A percentile compares a stretch with the other conserved stretches of the same genome.
Evolutionary conservation across 768 basidiomycete genomes (phyloP).

Genomic region (Mycena crocata): DNA sequence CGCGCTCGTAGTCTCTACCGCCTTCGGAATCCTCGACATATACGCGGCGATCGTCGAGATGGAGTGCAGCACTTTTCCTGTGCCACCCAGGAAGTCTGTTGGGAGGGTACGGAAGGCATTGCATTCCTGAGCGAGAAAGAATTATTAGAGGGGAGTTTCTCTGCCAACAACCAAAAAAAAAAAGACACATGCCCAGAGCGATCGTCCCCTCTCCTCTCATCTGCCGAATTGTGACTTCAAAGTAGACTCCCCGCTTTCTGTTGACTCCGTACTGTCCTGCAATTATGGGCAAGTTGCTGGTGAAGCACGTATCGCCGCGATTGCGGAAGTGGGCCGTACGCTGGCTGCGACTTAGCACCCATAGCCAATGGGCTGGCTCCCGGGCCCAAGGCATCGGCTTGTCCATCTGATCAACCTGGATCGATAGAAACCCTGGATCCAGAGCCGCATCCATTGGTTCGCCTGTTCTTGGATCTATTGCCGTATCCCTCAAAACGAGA

Average conservation of each 20-base stretch:
- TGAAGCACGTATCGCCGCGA: slow-evolving; percentile 27
- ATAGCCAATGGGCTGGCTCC: slow-evolving; percentile 1
- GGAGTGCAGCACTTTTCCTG: slow-evolving; percentile 24
- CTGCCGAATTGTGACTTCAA: slow-evolving; percentile 20
- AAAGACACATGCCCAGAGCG: slow-evolving; percentile 3
- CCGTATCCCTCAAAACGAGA: slow-evolving; percentile 11
- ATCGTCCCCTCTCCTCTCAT: slow-evolving; percentile 1
- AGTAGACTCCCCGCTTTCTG: slow-evolving; percentile 21
- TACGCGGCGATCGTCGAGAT: slow-evolving; percentile 28
- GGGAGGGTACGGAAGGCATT: slow-evolving; percentile 31
- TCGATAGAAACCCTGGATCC: neutral
- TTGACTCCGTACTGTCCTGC: slow-evolving; percentile 16
- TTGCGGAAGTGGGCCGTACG: slow-evolving; percentile 11
- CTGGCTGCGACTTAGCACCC: neutral
- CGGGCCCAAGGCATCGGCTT: neutral
- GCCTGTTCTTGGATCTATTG: neutral
- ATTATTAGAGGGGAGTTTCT: neutral
- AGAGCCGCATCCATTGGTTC: neutral
- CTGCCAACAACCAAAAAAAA: neutral
- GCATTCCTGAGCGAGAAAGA: slow-evolving; percentile 21
- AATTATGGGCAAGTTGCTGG: slow-evolving; percentile 28
- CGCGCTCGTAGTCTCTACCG: slow-evolving; percentile 15
- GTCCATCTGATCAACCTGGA: neutral
- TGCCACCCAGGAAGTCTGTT: slow-evolving; percentile 30
- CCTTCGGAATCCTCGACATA: slow-evolving; percentile 30